Percentiles rank a stretch among this genome's conserved stretches.
Conservation (phyloP, 163 green algal genomes). For the Scenedesmus sp. region DNA sequence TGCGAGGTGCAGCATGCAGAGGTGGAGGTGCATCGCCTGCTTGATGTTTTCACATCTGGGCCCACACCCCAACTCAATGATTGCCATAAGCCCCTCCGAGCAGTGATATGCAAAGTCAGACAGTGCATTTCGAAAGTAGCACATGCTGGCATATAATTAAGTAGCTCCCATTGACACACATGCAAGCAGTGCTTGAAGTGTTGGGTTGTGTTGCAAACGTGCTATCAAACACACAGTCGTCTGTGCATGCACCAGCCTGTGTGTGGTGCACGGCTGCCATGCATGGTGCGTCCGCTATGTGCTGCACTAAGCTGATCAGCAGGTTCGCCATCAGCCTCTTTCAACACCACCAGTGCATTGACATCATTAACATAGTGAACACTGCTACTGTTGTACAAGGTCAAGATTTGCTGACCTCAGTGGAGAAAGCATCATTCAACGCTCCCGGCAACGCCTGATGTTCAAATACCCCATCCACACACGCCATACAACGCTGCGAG, state of each 20-base stretch:
- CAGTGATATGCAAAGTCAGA: not conserved
- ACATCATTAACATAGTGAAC: not conserved
- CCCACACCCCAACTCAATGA: not conserved
- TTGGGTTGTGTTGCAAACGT: not conserved
- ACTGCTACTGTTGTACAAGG: not conserved
- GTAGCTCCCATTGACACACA: not conserved
- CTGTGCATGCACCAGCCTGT: not conserved
- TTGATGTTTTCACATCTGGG: too few species aligned
- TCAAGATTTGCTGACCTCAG: not conserved
- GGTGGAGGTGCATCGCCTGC: too few species aligned
- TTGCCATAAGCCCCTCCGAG: not conserved
- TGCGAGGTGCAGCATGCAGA: too few species aligned
- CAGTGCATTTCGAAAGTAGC: not conserved
- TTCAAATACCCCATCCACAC: not conserved
- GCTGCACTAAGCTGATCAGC: not conserved
- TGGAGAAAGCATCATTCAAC: not conserved
- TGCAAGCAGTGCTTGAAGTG: not conserved
- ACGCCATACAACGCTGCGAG: not conserved
- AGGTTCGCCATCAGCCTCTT: too few species aligned
- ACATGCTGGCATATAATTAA: not conserved
- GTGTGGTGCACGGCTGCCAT: not conserved
- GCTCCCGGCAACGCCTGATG: not conserved
- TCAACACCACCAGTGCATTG: not conserved
- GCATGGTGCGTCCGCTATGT: not conserved
- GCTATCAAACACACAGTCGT: not conserved